Percentiles rank a stretch among this genome's conserved stretches.
phyloP scores from a whole-genome alignment of 2,329 filamentous ascomycete genomes.

The Arthrobotrys iridis region DNA sequence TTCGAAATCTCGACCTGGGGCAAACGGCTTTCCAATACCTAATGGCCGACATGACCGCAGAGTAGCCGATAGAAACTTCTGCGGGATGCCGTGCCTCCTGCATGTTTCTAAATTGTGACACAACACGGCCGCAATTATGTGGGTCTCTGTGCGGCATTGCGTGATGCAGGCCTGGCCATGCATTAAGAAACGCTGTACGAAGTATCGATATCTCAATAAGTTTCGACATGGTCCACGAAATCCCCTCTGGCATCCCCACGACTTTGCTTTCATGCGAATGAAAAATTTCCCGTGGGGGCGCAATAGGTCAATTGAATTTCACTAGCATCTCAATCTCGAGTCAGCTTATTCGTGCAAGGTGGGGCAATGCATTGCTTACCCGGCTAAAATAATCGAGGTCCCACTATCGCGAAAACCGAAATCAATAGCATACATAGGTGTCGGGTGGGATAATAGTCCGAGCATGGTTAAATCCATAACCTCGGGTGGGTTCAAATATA shows the following conservation, averaged over 20 bases:
- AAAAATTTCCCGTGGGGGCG: conserved; percentile 18
- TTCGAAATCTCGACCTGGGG: conserved; percentile 8
- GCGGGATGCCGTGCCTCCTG: conserved; percentile 43
- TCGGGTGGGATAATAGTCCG: conserved; percentile 18
- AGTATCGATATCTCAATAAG: conserved; percentile 4
- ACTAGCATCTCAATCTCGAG: not conserved
- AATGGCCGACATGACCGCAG: not conserved
- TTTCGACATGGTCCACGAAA: conserved; percentile 37
- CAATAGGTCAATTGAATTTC: not conserved
- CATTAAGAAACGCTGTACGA: no score
- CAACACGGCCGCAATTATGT: conserved; percentile 7
- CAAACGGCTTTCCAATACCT: not conserved
- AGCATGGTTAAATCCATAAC: conserved; percentile 39
- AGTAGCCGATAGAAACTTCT: not conserved
- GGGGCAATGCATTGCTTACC: conserved; percentile 24
- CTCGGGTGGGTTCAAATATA: conserved; percentile 40
- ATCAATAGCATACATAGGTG: no score
- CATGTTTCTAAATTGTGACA: not conserved
- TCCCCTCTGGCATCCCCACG: not conserved
- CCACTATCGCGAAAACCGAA: conserved; percentile 32
- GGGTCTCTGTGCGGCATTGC: conserved; percentile 29
- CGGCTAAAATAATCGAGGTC: conserved; percentile 30
- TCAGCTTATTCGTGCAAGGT: conserved; percentile 37
- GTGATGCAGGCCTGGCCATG: no score
- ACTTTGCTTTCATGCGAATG: not conserved